Base-by-base conservation (phyloP, 2,329 filamentous ascomycete genomes). In the Berkeleyomyces basicola region DNA sequence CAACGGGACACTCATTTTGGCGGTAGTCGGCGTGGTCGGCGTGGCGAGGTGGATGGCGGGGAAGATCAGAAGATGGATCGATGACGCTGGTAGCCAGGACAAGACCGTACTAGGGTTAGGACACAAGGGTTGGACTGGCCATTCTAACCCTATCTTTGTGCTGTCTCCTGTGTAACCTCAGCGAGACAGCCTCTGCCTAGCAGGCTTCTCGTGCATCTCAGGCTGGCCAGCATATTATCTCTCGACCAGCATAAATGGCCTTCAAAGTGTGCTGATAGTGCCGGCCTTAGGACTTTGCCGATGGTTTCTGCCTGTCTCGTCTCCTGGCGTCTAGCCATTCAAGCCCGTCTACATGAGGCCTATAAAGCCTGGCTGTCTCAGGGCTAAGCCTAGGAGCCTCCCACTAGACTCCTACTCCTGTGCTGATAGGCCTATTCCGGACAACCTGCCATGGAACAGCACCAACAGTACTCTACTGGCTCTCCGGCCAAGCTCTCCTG, bases 1-100 rank as follows among this genome's bases (percentile, higher is more conserved):
- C 66, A 88, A 51, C 6, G 46, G 37, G 44, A 23, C 36, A 11
- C 9, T 42, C 53, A 58, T 61, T 31, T 10, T 33, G 40, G 1
- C 3, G 11, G 42, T 33, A 9, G 7, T 23, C n/a, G 31, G 46
- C 46, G n/a, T 23, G n/a, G 46, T 23, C n/a, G 7, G 46, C 6
- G n/a, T 23, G 5, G n/a, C 46, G 0, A 23, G 46, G 31, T n/a
- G 10, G 46, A 16, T n/a, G 31, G 31, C 7, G 46, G n/a, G 46
- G 10, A n/a, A 11, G 43, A n/a, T 11, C 43, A n/a, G 43, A n/a
- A 11, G 43, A 7, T 23, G 23, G 23, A 23, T 23, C 23, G 23
- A 23, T 23, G 23, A 23, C 23, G 23, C 23, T 23, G 23, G 23
- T 23, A 23, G 23, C 2, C 23, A 23, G 23, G 23, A 23, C 23